A percentile compares a stretch with the other conserved stretches of the same genome.
These are phyloP conservation scores for Coriolopsis trogii DNA, from an alignment of 1,284 basidiomycete species.

Conservation along the genomic window DNA sequence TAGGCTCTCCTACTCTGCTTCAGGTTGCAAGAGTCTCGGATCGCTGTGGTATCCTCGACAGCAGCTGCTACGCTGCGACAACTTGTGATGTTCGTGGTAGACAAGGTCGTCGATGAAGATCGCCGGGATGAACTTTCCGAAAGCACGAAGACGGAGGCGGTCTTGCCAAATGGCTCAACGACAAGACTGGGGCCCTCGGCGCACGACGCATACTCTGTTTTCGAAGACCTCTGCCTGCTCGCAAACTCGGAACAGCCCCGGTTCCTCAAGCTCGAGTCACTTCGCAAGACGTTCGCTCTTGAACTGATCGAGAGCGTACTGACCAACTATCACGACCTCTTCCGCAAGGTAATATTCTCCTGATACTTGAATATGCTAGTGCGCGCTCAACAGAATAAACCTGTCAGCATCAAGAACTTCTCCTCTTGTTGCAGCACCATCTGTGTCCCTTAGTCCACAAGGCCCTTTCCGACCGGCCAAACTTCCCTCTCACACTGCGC, in stretches of 20 bases:
- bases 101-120: conserved; percentile 89
- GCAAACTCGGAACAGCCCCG: conserved; percentile 83
- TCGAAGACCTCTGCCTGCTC: conserved; percentile 89
- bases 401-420: conserved; percentile 84
- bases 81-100: conserved; percentile 96
- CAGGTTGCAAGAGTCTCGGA: conserved; percentile 92
- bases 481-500: conserved; percentile 89
- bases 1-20: conserved; percentile 92
- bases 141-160: conserved; percentile 44
- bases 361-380: not conserved
- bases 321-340: conserved; percentile 90
- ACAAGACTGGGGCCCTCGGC: conserved; percentile 77
- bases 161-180: conserved; percentile 65
- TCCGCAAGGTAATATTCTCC: conserved; percentile 66
- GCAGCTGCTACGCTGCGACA: conserved; percentile 96
- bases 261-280: conserved; percentile 82
- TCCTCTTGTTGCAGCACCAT: conserved; percentile 84
- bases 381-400: too few relatives aligned
- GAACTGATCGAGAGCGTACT: conserved; percentile 97
- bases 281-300: conserved; percentile 93
- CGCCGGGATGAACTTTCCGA: conserved; percentile 42
- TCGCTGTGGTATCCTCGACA: conserved; percentile 95
- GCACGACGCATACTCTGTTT: conserved; percentile 85
- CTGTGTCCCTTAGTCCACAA: conserved; percentile 91
- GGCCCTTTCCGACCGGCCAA: conserved; percentile 79